Percentiles rank a stretch among this genome's conserved stretches.
phyloP scores from a whole-genome alignment of 306 rosid species.

The Citrullus amarus region DNA sequence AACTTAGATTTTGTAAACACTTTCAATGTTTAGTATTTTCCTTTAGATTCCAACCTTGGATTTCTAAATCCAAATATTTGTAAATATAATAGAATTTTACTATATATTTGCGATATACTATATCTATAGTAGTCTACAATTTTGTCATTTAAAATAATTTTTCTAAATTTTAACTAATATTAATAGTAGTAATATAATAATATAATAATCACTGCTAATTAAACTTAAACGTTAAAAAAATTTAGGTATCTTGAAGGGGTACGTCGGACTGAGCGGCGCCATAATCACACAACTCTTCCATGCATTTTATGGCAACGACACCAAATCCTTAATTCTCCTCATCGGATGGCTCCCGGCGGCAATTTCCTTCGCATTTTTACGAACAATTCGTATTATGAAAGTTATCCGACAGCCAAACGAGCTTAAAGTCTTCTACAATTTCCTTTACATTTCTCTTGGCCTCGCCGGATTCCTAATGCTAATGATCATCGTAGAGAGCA shows the following conservation, averaged over 20 bases:
- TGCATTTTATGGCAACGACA: conserved; percentile 17
- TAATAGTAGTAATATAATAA: too few species aligned
- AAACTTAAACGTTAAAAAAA: background rate
- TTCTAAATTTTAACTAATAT: too few species aligned
- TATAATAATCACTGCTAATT: too few species aligned
- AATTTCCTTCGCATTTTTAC: conserved; percentile 7
- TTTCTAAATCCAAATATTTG: too few species aligned
- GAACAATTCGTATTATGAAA: conserved; percentile 13
- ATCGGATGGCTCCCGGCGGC: conserved; percentile 28
- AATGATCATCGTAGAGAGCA: conserved; percentile 11
- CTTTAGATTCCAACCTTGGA: background rate
- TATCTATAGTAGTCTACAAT: too few species aligned
- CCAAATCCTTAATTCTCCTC: conserved; percentile 16
- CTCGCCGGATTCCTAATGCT: conserved; percentile 28
- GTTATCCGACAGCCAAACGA: conserved; percentile 12
- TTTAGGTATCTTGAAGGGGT: conserved; percentile 54
- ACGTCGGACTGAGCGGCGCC: conserved; percentile 37
- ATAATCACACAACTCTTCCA: conserved; percentile 23
- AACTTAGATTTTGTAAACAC: background rate
- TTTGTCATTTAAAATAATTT: too few species aligned
- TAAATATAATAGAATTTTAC: too few species aligned
- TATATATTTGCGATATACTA: too few species aligned
- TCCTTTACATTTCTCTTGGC: conserved; percentile 17
- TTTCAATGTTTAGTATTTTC: too few species aligned
- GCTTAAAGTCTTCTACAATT: conserved; percentile 16